phyloP scores from a whole-genome alignment of 2,329 filamentous ascomycete species.

The Botrytis tulipae region DNA sequence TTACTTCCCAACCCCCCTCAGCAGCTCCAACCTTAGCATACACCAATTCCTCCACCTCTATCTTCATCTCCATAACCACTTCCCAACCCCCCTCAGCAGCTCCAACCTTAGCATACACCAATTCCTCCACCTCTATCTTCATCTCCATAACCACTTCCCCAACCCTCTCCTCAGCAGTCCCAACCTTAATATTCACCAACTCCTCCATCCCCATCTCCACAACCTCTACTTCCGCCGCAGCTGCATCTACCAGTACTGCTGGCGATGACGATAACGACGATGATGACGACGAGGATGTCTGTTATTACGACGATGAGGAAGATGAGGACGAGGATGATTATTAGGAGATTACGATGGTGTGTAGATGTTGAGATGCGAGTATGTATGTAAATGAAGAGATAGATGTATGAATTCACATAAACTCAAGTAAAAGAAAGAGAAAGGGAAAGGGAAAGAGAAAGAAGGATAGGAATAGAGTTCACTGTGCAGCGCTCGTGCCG shows the following conservation, averaged over 20 bases:
- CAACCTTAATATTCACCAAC: neutral
- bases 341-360: neutral
- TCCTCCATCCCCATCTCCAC: neutral
- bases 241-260: neutral
- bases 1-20: too few species aligned
- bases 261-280: neutral
- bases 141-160: neutral
- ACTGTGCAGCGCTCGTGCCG: too few species aligned
- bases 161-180: neutral
- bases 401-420: accelerated
- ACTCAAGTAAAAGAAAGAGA: neutral
- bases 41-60: neutral
- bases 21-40: neutral
- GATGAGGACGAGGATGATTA: neutral
- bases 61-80: neutral
- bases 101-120: neutral
- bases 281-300: neutral
- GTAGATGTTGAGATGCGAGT: too few species aligned
- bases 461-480: neutral
- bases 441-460: too few species aligned
- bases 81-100: neutral
- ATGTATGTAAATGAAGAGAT: neutral
- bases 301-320: neutral
- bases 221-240: neutral
- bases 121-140: neutral